Evolutionary conservation across 495 filamentous ascomycete species (phyloP).

Genomic region (Neurospora tetraspora): DNA sequence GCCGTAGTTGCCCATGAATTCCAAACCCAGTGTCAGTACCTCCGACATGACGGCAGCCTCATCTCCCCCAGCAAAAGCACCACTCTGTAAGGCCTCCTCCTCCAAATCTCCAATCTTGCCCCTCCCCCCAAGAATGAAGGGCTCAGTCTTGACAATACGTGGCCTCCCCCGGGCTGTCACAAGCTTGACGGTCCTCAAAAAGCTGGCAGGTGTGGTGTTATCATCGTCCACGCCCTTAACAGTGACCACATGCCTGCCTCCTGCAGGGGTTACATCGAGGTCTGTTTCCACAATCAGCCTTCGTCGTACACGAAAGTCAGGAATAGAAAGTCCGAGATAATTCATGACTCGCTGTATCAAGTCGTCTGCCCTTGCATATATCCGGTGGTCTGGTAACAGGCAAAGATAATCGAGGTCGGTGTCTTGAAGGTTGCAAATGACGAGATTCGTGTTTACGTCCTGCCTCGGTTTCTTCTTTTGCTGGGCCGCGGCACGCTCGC

Average conservation of each 20-base stretch:
- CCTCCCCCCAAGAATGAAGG: slow-evolving; percentile 28
- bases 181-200: slow-evolving; percentile 29
- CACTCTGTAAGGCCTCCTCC: background rate
- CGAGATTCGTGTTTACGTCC: slow-evolving; percentile 15
- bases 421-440: slow-evolving; percentile 36
- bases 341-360: slow-evolving; percentile 31
- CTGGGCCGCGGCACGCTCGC: slow-evolving; percentile 4
- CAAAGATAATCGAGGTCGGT: slow-evolving; percentile 26
- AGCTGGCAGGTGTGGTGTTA: slow-evolving; percentile 30
- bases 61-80: background rate
- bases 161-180: slow-evolving; percentile 16
- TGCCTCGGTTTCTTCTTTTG: background rate
- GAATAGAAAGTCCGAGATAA: slow-evolving; percentile 26
- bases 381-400: slow-evolving; percentile 15
- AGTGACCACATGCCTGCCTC: slow-evolving; percentile 14
- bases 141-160: slow-evolving; percentile 25
- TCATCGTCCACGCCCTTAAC: slow-evolving; percentile 32
- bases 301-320: slow-evolving; percentile 25
- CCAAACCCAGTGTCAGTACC: slow-evolving; percentile 25
- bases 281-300: slow-evolving; percentile 21
- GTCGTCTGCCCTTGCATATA: slow-evolving; percentile 27
- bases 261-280: background rate
- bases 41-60: background rate
- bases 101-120: slow-evolving; percentile 10
- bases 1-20: slow-evolving; percentile 39